These are phyloP conservation scores for Vaucheria bursata DNA, from an alignment of 352 stramenopile species.

Conservation along the genomic window DNA sequence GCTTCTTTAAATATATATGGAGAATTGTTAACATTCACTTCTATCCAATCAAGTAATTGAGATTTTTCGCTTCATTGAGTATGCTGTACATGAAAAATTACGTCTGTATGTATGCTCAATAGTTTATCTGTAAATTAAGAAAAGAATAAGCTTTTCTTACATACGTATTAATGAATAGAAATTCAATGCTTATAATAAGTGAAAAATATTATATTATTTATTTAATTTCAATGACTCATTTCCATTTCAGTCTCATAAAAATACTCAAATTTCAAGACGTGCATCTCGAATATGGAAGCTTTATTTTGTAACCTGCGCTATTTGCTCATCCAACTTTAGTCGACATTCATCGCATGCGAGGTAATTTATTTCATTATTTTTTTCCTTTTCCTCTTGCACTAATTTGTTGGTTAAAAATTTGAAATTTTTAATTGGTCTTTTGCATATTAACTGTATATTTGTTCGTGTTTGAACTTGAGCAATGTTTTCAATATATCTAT, in stretches of 20 bases:
- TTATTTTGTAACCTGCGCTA: slow-evolving; percentile 93
- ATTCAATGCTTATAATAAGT: no score
- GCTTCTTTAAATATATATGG: no score
- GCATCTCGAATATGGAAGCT: slow-evolving; percentile 92
- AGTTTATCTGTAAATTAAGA: no score
- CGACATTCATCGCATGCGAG: slow-evolving; percentile 4
- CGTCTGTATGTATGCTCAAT: no score
- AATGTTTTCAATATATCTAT: slow-evolving; percentile 3
- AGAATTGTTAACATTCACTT: no score
- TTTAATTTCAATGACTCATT: no score
- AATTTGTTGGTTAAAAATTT: not conserved
- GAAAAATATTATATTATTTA: no score
- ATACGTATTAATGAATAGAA: no score
- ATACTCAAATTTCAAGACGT: slow-evolving; percentile 41
- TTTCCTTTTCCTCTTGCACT: not conserved
- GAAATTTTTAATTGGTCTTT: not conserved
- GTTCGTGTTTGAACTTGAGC: not conserved
- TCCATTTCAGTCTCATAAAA: slow-evolving; percentile 9
- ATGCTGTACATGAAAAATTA: no score
- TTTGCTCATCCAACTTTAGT: slow-evolving; percentile 62
- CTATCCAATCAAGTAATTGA: no score
- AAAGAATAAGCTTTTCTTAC: no score
- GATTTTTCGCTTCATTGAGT: no score
- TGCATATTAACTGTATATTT: not conserved
- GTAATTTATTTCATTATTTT: not conserved